Evolutionary conservation across 176 grass and related monocot genomes (phyloP), one percentile per base, ranked within the genome.

Genomic region (Eleusine coracana): DNA sequence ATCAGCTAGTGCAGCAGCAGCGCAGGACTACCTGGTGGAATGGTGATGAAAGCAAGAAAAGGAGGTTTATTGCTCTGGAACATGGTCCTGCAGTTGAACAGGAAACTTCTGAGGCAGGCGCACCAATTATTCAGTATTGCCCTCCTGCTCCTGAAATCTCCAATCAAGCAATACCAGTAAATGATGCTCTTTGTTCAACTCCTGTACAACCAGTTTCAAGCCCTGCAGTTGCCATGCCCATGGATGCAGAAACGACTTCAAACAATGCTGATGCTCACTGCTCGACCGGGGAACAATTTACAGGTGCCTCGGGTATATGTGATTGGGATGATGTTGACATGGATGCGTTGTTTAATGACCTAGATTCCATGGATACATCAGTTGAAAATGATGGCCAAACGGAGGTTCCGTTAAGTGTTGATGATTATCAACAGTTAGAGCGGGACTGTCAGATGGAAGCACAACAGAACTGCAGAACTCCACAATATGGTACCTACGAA

Each of bases 1-100:
- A 80, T 42, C 89, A 87, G 39, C 45, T 94, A 20, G 86, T 94
- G 45, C 86, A 89, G 66, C 92, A 91, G 27, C 89, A 94, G 65
- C 83, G 69, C 63, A 88, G 84, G 67, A 82, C 52, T 29, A 94
- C 70, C 69, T 81, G 88, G 80, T 75, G 79, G 64, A 81, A 77
- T 36, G 70, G 69, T 58, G 92, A 83, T 77, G 75, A 55, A 58
- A 91, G 46, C 75, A 94, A 88, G 77, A 94, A 94, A 86, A 87
- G 86, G 25, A 88, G 88, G 68, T 74, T 94, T 10, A 86, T 74
- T 70, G 81, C 83, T 75, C 76, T 88, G 64, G 86, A 88, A 77
- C 84, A 83, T 36, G 84, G 75, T 40, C 84, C 75, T 80, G 51
- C 61, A 52, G 78, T 69, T 90, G 88, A 87, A 55, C 62, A 87